Evolutionary conservation across 139 green algal species (phyloP), one percentile per base, ranked within the genome.

Genomic region (Coelastrella sp.): DNA sequence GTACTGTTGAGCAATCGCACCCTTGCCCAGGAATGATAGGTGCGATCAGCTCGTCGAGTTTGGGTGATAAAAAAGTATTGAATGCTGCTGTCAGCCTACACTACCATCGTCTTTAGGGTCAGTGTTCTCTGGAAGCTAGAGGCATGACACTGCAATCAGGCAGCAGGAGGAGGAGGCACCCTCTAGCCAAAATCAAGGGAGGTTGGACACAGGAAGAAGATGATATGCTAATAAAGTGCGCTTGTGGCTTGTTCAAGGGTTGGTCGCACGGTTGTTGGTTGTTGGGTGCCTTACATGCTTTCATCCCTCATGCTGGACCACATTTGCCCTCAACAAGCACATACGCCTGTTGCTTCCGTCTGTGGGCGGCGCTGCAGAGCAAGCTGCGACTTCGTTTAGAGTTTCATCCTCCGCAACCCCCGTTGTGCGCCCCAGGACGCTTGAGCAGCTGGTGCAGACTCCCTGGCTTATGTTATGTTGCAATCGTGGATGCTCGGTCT

Each of bases 171-270:
- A 66, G 88, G 17, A 84, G 68, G 49, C 88, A 91, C 10, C 88
- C 88, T 14, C 9, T 88, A 14, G 90, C 84, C 11, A 87, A 78
- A 58, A 61, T 90, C 17, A 92, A 92, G 65, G 90, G 90, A 25
- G 84, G 84, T n/a, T 96, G 94, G 94, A 87, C 84, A 12, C 58
- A 76, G 7, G 88, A 95, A 7, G 94, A 96, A 76, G 94, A 96
- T 76, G 84, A 75, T 12, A 78, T 91, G 75, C 84, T 96, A 0
- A 87, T 90, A 22, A 94, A 88, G 93, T 94, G 82, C 84, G 89
- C 49, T 63, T 8, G 57, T 12, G 10, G 22, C 22, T 15, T 78
- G 22, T 59, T 68, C 63, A 4, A 70, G 57, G 65, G 74, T 17
- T 79, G 85, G 49, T 59, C 24, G 22, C 17, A 6, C 4, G 14